Base-by-base conservation (phyloP, 495 filamentous ascomycete species). In the Lepraria neglecta region DNA sequence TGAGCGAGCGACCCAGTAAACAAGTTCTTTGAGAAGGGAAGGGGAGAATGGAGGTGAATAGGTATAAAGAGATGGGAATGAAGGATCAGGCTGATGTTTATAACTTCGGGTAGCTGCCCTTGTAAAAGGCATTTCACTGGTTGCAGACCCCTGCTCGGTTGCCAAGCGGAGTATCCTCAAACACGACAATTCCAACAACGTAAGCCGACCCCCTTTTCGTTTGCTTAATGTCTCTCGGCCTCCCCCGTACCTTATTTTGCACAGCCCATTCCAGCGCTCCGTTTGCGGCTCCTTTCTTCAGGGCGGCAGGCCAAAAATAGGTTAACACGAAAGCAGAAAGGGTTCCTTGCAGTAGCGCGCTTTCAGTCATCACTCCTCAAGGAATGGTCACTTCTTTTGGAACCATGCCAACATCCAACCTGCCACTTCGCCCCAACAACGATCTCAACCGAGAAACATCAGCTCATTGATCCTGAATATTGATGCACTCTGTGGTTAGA, bases 321-420 rank as follows among this genome's bases (percentile, higher is more conserved):
- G 1, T 40, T 59, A 35, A 59, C 50, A 52, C 58, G 58, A 52
- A 48, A 15, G 48, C 58, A 33, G 58, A 60, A 60, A 53, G 35
- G 47, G 58, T 60, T 53, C 58, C 58, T 60, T 60, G 58, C 58
- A 60, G 58, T 60, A 60, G 58, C 58, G 58, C 58, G 58, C 58
- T 43, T 60, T 40, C 58, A 53, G 14, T 35, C 28, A 54, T 15
- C 31, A 54, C n/a, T 50, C 15, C 46, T 24, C 28, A 54, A 35
- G 15, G 3, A 1, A 17, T 54, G 28, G 19, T 19, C 31, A 19
- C 31, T 54, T n/a, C 51, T 33, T 35, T 19, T 11, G n/a, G 17
- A 54, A 30, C 7, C 17, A 35, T 30, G 5, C n/a, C 51, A 38
- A 19, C 6, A 38, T 54, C 15, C 51, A 35, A 54, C 7, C 21